Percentiles rank a stretch among this genome's conserved stretches.
Conservation (phyloP, 78 protist genomes). For the Chrysochromulina parva region DNA sequence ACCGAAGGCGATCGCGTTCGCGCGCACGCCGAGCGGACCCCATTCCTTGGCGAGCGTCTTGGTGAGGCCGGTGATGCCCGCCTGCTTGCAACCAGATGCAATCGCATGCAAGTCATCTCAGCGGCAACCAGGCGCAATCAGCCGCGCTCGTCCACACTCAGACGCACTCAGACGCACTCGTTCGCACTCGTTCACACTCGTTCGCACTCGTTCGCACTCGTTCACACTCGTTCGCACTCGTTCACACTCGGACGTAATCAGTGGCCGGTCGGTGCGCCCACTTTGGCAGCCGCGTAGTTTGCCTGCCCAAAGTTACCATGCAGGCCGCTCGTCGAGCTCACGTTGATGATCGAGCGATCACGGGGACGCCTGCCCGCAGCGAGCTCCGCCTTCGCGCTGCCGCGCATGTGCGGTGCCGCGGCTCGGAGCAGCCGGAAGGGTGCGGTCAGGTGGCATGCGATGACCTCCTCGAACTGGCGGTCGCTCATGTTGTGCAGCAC, state of each 20-base stretch:
- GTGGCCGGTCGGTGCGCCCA: too few species aligned
- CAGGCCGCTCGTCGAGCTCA: slow-evolving; percentile 40
- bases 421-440: slow-evolving; percentile 48
- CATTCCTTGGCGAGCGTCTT: slow-evolving; percentile 56
- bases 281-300: slow-evolving; percentile 48
- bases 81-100: too few species aligned
- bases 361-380: neutral
- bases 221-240: too few species aligned
- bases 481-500: slow-evolving; percentile 31
- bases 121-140: too few species aligned
- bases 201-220: too few species aligned
- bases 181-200: too few species aligned
- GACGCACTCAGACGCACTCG: too few species aligned
- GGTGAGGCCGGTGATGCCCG: slow-evolving; percentile 55
- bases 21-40: slow-evolving; percentile 48
- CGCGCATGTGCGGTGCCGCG: slow-evolving; percentile 51
- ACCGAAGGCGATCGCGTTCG: slow-evolving; percentile 53
- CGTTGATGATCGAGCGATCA: slow-evolving; percentile 29
- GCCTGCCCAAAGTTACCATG: slow-evolving; percentile 59
- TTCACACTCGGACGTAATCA: too few species aligned
- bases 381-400: slow-evolving; percentile 32
- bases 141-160: too few species aligned
- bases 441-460: slow-evolving; percentile 14
- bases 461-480: neutral
- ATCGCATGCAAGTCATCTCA: too few species aligned